phyloP scores from a whole-genome alignment of 768 basidiomycete species.

The Russula sp. region DNA sequence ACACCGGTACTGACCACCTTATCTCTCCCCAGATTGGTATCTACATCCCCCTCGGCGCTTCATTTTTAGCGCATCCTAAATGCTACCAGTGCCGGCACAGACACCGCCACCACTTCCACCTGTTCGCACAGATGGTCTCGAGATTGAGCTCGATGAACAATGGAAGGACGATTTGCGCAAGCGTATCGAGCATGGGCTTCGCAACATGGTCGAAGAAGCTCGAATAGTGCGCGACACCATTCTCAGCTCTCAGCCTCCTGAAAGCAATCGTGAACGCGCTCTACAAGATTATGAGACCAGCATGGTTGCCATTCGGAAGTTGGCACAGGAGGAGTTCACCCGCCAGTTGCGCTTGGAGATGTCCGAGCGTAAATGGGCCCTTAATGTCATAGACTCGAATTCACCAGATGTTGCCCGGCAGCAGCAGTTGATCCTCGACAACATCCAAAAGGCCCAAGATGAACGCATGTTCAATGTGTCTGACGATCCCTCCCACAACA shows the following conservation, averaged over 20 bases:
- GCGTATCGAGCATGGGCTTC: conserved; percentile 19
- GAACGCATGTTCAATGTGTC: neutral
- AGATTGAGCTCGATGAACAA: conserved; percentile 21
- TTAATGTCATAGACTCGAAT: conserved; percentile 13
- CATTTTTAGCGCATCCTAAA: conserved; percentile 18
- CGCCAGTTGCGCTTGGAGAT: conserved; percentile 15
- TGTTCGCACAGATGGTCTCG: conserved; percentile 9
- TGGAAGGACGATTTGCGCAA: conserved; percentile 21
- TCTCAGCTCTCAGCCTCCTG: conserved; percentile 1
- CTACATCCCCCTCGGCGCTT: conserved; percentile 15
- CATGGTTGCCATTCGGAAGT: conserved; percentile 16
- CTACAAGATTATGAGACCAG: conserved; percentile 12
- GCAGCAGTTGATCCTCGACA: conserved; percentile 24
- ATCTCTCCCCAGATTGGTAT: conserved; percentile 10
- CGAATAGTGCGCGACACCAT: conserved; percentile 12
- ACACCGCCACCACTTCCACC: conserved; percentile 20
- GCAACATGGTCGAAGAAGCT: conserved; percentile 20
- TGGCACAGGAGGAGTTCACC: conserved; percentile 23
- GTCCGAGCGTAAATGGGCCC: conserved; percentile 22
- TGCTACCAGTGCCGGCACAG: conserved; percentile 15
- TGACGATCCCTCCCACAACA: neutral
- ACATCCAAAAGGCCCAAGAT: conserved; percentile 16
- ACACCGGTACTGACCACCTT: neutral
- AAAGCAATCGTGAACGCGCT: conserved; percentile 12
- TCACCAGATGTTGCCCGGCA: conserved; percentile 22